Conservation (phyloP, 345 rosid species). For the Populus tremula region DNA sequence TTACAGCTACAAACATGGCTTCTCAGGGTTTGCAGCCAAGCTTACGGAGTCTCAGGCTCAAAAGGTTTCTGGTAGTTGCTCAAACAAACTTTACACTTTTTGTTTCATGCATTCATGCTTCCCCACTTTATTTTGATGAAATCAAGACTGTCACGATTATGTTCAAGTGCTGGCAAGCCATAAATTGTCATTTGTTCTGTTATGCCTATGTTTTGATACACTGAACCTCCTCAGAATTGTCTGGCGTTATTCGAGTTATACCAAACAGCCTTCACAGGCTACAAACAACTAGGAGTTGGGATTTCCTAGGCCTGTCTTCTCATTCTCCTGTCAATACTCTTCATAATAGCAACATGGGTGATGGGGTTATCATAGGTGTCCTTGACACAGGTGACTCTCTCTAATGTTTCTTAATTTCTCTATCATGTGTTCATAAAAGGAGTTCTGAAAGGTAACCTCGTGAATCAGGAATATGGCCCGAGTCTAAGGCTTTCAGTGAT, state of each 20-base stretch:
- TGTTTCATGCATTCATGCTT: neutral
- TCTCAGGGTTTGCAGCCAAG: constrained; percentile 75
- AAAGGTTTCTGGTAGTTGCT: constrained; percentile 42
- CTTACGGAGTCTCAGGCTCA: constrained; percentile 58
- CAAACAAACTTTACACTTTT: neutral
- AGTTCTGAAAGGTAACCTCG: neutral
- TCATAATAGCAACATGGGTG: constrained; percentile 56
- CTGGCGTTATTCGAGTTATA: constrained; percentile 53
- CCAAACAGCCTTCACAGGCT: constrained; percentile 51
- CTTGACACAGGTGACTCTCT: constrained; percentile 51
- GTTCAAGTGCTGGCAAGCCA: neutral
- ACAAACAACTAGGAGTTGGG: constrained; percentile 65
- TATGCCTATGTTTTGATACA: neutral
- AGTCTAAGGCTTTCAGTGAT: constrained; percentile 30
- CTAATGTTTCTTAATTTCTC: neutral
- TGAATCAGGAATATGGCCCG: constrained; percentile 43
- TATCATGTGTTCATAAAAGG: neutral
- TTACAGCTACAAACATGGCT: constrained; percentile 70
- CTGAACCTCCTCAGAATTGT: constrained; percentile 33
- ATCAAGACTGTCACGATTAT: neutral
- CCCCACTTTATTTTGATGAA: neutral
- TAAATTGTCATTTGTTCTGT: neutral
- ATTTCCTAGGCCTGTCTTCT: constrained; percentile 54
- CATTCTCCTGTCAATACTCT: constrained; percentile 39
- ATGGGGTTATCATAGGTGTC: constrained; percentile 59